Conservation (phyloP, 2,329 filamentous ascomycete genomes). For the Orbilia brochopaga region DNA sequence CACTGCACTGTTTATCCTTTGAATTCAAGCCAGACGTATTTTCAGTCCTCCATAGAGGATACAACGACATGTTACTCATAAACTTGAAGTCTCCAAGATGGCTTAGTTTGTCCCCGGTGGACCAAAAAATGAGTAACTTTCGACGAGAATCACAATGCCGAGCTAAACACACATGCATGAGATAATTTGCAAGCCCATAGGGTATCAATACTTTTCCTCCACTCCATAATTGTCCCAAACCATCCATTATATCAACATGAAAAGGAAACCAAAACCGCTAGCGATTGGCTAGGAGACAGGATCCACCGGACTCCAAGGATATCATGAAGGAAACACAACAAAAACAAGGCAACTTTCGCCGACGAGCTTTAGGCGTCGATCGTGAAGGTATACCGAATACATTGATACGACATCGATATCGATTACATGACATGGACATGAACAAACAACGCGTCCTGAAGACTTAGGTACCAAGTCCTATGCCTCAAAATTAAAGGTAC, state of each 20-base stretch:
- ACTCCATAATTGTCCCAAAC: constrained; percentile 1
- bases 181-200: not conserved
- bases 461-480: constrained; percentile 1
- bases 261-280: not conserved
- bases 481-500: not conserved
- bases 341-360: not conserved
- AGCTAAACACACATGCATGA: not conserved
- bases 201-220: constrained; percentile 3
- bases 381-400: not conserved
- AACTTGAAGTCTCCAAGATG: too few species aligned
- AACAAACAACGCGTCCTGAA: not conserved
- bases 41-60: too few species aligned
- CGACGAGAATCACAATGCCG: too few species aligned
- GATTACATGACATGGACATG: not conserved
- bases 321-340: not conserved
- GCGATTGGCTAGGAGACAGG: not conserved
- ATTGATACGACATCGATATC: not conserved
- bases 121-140: too few species aligned
- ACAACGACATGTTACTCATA: too few species aligned
- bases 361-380: not conserved
- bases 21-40: too few species aligned
- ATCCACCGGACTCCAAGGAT: not conserved
- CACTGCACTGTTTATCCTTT: too few species aligned
- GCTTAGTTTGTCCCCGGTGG: too few species aligned
- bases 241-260: not conserved